Conservation (phyloP, 495 filamentous ascomycete genomes). For the Cudoniella acicularis region DNA sequence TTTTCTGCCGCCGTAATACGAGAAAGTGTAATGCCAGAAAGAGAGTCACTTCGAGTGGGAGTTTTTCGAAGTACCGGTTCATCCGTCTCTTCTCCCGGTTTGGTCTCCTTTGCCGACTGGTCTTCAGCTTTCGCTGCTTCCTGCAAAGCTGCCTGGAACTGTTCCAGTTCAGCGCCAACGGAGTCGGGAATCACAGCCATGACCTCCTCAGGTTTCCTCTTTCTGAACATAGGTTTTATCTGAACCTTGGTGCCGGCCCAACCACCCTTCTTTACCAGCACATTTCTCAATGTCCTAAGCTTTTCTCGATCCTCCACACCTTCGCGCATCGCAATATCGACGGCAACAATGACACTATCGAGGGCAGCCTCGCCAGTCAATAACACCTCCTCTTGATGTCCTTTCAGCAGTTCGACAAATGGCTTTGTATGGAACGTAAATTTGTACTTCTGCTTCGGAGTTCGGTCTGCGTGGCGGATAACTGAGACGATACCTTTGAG, state of each 20-base stretch:
- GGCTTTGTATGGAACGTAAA: slow-evolving; percentile 97
- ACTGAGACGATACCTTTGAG: slow-evolving; percentile 98
- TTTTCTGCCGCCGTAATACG: slow-evolving; percentile 86
- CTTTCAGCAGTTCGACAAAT: slow-evolving; percentile 89
- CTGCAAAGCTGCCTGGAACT: neutral
- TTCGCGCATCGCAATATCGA: slow-evolving; percentile 69
- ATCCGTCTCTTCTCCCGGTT: slow-evolving; percentile 1
- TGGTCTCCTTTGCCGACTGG: neutral
- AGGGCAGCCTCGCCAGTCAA: slow-evolving; percentile 88
- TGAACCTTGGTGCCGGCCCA: slow-evolving; percentile 98
- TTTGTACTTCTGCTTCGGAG: slow-evolving; percentile 98
- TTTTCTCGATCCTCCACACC: slow-evolving; percentile 83
- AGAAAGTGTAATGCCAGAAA: slow-evolving; percentile 82
- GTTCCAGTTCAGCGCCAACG: neutral
- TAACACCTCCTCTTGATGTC: slow-evolving; percentile 93
- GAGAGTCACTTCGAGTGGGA: slow-evolving; percentile 72
- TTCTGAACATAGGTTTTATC: slow-evolving; percentile 97
- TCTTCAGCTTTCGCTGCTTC: neutral
- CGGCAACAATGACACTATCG: slow-evolving; percentile 82
- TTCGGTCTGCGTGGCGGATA: slow-evolving; percentile 91
- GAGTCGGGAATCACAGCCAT: slow-evolving; percentile 2
- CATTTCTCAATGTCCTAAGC: slow-evolving; percentile 75
- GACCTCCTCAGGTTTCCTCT: slow-evolving; percentile 56
- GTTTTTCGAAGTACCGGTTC: slow-evolving; percentile 12
- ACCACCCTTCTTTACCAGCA: slow-evolving; percentile 82